Evolutionary conservation across 352 stramenopile genomes (phyloP), one percentile per base, ranked within the genome.

Genomic region (Globisporangium heterothallicum): DNA sequence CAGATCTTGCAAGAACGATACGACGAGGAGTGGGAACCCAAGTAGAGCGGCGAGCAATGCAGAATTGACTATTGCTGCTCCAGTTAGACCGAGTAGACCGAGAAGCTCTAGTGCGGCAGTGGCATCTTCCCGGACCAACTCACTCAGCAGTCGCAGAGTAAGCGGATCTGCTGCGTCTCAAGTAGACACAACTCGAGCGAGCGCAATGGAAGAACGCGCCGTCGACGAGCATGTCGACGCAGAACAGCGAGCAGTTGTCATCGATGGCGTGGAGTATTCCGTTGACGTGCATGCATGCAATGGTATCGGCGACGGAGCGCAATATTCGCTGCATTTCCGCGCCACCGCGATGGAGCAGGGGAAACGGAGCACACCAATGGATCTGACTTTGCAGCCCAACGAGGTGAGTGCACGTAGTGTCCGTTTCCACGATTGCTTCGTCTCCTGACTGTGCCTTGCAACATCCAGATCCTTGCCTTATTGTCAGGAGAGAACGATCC

Each of bases 21-120:
- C 32, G 12, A 4, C n/a, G 32, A 16, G n/a, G 4, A 38, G 6
- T 38, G 32, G 12, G n/a, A 38, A 10, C 8, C n/a, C 32, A 38
- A 38, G 32, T 38, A 16, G 32, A 38, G 8, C 32, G 32, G n/a
- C 32, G 32, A 18, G 12, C 12, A 38, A 38, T 38, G 32, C 10
- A 16, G 32, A 27, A 22, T n/a, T 47, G 42, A 40, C 4, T 36
- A 7, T 2, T 13, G 22, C 26, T 30, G 30, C 24, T 4, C 46
- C 54, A 6, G 19, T 27, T 18, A 61, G 63, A 47, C 64, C 62
- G 7, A 48, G 49, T 54, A 56, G 64, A 58, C 58, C 62, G 1
- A 63, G 61, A 32, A 74, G 62, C 34, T 74, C 65, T 27, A 62
- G 58, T 24, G 18, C 55, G 13, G 27, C 42, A 53, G 59, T 46